Evolutionary conservation across 441 rosid species (phyloP).

Genomic region (Aquilaria agallochum): DNA sequence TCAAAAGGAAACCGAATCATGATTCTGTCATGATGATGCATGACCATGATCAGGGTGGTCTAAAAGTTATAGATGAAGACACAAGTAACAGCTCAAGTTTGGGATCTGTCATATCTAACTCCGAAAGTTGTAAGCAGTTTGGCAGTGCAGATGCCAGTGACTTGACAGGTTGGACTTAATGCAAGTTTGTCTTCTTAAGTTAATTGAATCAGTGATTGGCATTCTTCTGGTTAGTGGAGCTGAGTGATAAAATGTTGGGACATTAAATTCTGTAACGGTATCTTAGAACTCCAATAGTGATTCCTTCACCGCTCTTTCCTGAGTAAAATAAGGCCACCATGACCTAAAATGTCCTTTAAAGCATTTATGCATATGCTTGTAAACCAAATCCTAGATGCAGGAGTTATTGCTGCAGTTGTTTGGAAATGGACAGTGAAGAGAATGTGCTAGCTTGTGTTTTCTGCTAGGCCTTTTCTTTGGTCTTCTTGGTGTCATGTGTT

Average conservation of each 20-base stretch:
- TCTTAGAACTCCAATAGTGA: constrained; percentile 5
- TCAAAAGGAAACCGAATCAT: constrained; percentile 66
- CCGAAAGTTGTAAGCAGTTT: constrained; percentile 92
- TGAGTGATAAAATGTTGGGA: not conserved
- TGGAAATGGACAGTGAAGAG: not conserved
- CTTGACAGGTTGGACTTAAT: constrained; percentile 64
- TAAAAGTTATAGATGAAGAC: constrained; percentile 72
- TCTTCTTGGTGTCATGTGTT: not conserved
- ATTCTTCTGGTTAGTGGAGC: not conserved
- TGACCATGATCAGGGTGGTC: constrained; percentile 50
- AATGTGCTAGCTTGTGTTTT: not conserved
- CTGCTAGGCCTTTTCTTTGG: not conserved
- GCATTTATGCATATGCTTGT: not conserved
- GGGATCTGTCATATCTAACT: constrained; percentile 94
- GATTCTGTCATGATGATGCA: constrained; percentile 35
- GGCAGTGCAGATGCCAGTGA: constrained; percentile 80
- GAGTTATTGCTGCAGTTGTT: no score
- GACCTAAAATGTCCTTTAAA: not conserved
- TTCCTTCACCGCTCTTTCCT: not conserved
- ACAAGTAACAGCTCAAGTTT: constrained; percentile 91
- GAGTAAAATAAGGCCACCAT: not conserved
- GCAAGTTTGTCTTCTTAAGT: constrained; percentile 1
- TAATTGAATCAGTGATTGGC: not conserved
- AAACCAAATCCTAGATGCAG: no score
- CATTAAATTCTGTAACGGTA: constrained; percentile 1